phyloP scores from a whole-genome alignment of 495 filamentous ascomycete genomes.

The Penicillium goetzii region DNA sequence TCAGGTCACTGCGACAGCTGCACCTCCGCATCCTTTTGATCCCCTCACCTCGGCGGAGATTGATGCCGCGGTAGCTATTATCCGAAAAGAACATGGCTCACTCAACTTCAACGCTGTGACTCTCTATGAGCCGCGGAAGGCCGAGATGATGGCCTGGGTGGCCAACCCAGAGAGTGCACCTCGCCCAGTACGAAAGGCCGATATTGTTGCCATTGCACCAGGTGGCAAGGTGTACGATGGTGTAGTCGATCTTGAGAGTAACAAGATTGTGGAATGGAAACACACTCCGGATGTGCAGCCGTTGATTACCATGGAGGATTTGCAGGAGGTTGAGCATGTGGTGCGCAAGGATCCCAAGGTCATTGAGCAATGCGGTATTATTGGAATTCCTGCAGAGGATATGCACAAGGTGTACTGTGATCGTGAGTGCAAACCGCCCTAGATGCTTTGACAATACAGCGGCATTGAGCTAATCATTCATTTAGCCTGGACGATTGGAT shows the following conservation, averaged over 20 bases:
- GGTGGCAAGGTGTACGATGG: conserved; percentile 86
- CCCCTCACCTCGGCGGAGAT: conserved; percentile 81
- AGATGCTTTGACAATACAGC: neutral
- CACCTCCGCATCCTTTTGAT: conserved; percentile 79
- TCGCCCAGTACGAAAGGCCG: conserved; percentile 73
- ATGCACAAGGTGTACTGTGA: conserved; percentile 95
- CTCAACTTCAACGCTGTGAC: conserved; percentile 89
- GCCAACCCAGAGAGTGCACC: conserved; percentile 61
- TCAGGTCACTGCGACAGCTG: conserved; percentile 60
- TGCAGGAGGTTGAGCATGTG: conserved; percentile 83
- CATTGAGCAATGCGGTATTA: conserved; percentile 87
- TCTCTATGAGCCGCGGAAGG: conserved; percentile 86
- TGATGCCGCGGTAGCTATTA: conserved; percentile 67
- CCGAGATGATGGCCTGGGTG: conserved; percentile 84
- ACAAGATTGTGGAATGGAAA: conserved; percentile 76
- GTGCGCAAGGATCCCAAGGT: conserved; percentile 82
- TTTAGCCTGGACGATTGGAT: conserved; percentile 92
- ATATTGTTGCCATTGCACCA: conserved; percentile 83
- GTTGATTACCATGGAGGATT: conserved; percentile 93
- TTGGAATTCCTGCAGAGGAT: conserved; percentile 83
- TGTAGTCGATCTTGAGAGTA: conserved; percentile 73
- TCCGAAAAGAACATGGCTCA: conserved; percentile 70
- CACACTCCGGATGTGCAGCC: conserved; percentile 81
- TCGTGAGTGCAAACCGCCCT: conserved; percentile 57
- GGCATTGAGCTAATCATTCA: neutral